Base-by-base conservation (phyloP, 805 yeast genomes). In the Priceomyces castillae region DNA sequence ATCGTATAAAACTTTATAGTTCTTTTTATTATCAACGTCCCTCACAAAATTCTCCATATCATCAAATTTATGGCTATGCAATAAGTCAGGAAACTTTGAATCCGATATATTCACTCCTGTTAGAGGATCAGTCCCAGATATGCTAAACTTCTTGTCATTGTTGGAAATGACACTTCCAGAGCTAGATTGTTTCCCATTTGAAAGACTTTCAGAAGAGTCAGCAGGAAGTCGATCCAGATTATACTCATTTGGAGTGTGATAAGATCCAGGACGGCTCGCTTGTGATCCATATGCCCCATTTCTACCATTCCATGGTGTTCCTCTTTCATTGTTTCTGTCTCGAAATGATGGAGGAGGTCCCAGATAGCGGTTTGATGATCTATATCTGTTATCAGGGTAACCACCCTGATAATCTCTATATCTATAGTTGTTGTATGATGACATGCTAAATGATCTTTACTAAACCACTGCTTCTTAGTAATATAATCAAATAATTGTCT, bases 1-100 rank as follows among this genome's bases (percentile, higher is more conserved):
- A 51, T 82, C 87, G 51, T 77, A 79, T 2, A 67, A 48, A 0
- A 80, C 77, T 46, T 64, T 71, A 52, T 67, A 73, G 41, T 65
- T 62, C 41, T 66, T 71, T 41, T 47, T 41, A 2, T 43, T 31
- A 40, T 61, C 59, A 4, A 41, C 36, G 3, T 45, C 46, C n/a
- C 44, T 34, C 7, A 44, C 16, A 19, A 42, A 48, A 10, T 51
- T 42, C 15, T 51, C 19, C 15, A 39, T 25, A 4, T 26, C 36
- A 15, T 43, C 46, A 39, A 43, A 44, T 34, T 64, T 65, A 5
- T 38, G 30, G 44, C 65, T 70, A 40, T 67, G 66, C 34, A 56
- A 43, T n/a, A 70, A 57, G 38, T 52, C 56, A 16, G 58, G 48
- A 40, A 64, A 64, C 28, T 57, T 54, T 11, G 49, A 41, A 43